Percentiles rank a stretch among this genome's conserved stretches.
These are phyloP conservation scores for Solanum neorickii DNA, from an alignment of 257 asterid genomes.

Conservation along the genomic window DNA sequence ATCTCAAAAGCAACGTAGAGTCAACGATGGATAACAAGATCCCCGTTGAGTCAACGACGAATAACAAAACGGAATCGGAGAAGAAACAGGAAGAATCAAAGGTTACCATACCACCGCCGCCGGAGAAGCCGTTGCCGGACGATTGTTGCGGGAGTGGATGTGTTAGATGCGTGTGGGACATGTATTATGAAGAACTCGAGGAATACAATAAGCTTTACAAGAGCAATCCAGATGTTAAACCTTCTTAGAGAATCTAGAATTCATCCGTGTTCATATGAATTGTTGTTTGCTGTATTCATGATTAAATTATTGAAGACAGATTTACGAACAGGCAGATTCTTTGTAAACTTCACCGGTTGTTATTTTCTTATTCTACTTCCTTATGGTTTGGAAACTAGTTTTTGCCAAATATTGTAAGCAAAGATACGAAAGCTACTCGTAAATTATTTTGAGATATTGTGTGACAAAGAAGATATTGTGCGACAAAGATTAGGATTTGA, in stretches of 20 bases:
- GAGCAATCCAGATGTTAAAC: not conserved
- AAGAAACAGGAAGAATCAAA: slow-evolving; percentile 26
- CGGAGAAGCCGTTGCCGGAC: slow-evolving; percentile 74
- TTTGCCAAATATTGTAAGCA: not conserved
- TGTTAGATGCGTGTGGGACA: slow-evolving; percentile 72
- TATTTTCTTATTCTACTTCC: not conserved
- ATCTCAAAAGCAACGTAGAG: not conserved
- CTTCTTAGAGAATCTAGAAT: not conserved
- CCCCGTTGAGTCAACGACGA: not conserved
- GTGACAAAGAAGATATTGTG: not conserved
- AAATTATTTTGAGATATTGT: not conserved
- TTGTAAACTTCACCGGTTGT: not conserved
- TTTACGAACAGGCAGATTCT: not conserved
- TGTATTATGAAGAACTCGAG: slow-evolving; percentile 65
- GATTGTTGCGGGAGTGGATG: slow-evolving; percentile 87
- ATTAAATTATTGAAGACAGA: not conserved
- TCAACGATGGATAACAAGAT: slow-evolving; percentile 4
- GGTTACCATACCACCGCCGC: slow-evolving; percentile 39
- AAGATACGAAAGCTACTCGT: not conserved
- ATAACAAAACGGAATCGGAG: slow-evolving; percentile 4
- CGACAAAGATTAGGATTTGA: not conserved
- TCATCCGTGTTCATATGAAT: not conserved
- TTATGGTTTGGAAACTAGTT: not conserved
- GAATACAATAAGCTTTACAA: slow-evolving; percentile 43
- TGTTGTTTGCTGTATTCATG: not conserved